phyloP scores from a whole-genome alignment of 2,329 filamentous ascomycete species.

The Byssothecium circinans region DNA sequence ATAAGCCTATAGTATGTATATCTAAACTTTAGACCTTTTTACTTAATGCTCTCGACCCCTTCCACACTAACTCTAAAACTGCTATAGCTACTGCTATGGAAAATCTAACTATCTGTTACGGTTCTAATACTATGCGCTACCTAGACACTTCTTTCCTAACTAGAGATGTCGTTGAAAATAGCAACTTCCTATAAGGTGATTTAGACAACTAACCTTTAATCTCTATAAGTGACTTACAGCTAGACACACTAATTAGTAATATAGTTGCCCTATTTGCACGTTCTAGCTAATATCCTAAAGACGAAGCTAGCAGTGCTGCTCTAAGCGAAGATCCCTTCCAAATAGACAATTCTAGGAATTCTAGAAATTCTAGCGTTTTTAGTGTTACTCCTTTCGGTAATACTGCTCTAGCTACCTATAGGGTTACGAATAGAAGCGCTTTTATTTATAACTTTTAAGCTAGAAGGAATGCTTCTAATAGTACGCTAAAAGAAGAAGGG shows the following conservation, averaged over 20 bases:
- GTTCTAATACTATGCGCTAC: neutral
- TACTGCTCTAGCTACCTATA: neutral
- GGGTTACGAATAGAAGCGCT: neutral
- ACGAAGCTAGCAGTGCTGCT: too few relatives aligned
- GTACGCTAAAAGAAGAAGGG: neutral
- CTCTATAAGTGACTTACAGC: too few relatives aligned
- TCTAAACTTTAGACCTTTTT: neutral
- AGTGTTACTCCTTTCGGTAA: neutral
- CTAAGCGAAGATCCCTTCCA: too few relatives aligned
- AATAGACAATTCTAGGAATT: too few relatives aligned
- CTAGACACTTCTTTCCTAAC: neutral
- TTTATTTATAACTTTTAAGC: neutral
- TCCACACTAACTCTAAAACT: neutral
- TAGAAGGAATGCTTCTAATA: neutral
- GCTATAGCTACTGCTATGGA: neutral
- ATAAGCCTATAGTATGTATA: neutral
- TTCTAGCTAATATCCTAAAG: too few relatives aligned
- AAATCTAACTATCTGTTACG: neutral
- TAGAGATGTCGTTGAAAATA: too few relatives aligned
- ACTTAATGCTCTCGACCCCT: neutral
- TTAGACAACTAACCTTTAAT: too few relatives aligned
- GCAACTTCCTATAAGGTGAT: too few relatives aligned
- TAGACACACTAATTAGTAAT: too few relatives aligned
- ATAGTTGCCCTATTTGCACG: too few relatives aligned
- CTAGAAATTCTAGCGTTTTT: neutral